A percentile compares a stretch with the other conserved stretches of the same genome.
phyloP scores from a whole-genome alignment of 176 grass and related monocot species.

The Pontederia paniculata region DNA sequence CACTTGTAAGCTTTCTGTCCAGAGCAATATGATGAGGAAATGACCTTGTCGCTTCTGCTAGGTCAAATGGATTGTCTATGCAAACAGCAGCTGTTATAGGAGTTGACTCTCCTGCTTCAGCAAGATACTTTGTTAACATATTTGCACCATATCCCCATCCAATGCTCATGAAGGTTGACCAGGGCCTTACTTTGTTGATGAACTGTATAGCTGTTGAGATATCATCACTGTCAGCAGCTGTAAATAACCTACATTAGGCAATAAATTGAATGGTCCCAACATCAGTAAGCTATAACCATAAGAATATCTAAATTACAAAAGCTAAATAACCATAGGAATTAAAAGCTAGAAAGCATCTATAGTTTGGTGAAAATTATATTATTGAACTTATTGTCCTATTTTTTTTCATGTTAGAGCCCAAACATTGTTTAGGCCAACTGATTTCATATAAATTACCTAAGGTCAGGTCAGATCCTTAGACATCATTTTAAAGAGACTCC shows the following conservation, averaged over 20 bases:
- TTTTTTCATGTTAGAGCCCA: too few species aligned
- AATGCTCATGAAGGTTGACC: constrained; percentile 73
- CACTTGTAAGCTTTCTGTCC: constrained; percentile 58
- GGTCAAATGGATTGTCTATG: constrained; percentile 82
- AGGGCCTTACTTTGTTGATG: constrained; percentile 56
- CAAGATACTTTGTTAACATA: constrained; percentile 87
- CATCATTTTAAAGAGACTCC: too few species aligned
- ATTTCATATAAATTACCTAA: too few species aligned
- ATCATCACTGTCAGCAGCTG: constrained; percentile 98
- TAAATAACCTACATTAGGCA: constrained; percentile 73
- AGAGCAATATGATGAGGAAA: constrained; percentile 53
- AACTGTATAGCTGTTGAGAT: constrained; percentile 47
- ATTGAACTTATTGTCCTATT: too few species aligned
- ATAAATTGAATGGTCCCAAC: constrained; percentile 24
- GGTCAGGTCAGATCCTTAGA: too few species aligned
- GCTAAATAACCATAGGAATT: too few species aligned
- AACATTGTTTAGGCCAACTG: too few species aligned
- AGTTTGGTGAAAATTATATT: too few species aligned
- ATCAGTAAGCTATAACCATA: neutral
- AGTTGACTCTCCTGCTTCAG: constrained; percentile 82
- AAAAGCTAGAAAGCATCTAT: neutral
- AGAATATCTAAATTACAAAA: constrained; percentile 8
- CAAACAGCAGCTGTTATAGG: constrained; percentile 82
- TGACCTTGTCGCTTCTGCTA: constrained; percentile 66
- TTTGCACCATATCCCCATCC: constrained; percentile 89